Conservation (phyloP, 768 basidiomycete genomes). For the Pulveroboletus frians region DNA sequence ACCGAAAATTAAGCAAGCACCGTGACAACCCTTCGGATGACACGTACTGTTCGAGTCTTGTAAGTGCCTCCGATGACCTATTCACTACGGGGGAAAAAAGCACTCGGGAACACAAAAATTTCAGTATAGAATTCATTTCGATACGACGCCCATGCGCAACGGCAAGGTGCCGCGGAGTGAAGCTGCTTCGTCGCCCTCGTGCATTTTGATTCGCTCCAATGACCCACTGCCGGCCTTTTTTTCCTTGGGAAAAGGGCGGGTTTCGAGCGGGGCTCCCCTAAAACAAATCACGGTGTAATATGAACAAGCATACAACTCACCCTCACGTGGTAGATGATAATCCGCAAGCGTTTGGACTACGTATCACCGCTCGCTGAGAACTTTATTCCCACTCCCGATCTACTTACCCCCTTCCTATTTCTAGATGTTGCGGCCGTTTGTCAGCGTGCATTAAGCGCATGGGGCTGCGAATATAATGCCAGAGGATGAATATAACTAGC, state of each 20-base stretch:
- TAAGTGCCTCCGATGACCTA: conserved; percentile 3
- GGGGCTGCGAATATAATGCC: neutral
- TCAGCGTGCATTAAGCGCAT: neutral
- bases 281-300: neutral
- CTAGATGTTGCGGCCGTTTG: conserved; percentile 8
- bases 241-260: neutral
- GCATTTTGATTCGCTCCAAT: neutral
- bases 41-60: neutral
- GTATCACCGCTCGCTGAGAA: conserved; percentile 13
- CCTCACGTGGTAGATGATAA: conserved; percentile 18
- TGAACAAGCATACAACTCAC: neutral
- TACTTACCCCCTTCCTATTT: conserved; percentile 10
- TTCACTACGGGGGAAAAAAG: neutral
- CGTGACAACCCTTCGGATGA: conserved; percentile 5
- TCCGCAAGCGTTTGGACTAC: neutral
- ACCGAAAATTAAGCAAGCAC: neutral
- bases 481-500: conserved; percentile 11
- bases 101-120: neutral
- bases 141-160: neutral
- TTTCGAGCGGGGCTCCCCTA: neutral
- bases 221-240: neutral
- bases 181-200: neutral
- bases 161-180: neutral
- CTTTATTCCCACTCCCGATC: conserved; percentile 3
- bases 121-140: neutral